A percentile compares a stretch with the other conserved stretches of the same genome.
Conservation (phyloP, 2,329 filamentous ascomycete species). For the Fusarium circinatum region DNA sequence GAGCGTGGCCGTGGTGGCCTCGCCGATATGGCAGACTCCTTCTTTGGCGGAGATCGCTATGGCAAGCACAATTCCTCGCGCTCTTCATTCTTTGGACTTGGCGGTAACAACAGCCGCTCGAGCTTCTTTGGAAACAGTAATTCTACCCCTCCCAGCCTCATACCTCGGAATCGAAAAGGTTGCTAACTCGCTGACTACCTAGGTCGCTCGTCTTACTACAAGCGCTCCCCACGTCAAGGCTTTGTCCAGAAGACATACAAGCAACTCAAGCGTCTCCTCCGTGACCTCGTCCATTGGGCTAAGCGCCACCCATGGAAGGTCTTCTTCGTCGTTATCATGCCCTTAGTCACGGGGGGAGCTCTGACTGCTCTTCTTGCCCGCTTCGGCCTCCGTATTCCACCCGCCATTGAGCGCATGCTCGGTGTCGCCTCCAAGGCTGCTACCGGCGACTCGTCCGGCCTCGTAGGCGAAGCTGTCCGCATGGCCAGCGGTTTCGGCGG, state of each 20-base stretch:
- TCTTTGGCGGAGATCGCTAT: slow-evolving; percentile 49
- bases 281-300: slow-evolving; percentile 83
- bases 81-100: slow-evolving; percentile 59
- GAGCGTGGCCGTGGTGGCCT: slow-evolving; percentile 48
- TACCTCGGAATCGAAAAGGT: background rate
- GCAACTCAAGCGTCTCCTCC: slow-evolving; percentile 81
- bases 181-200: background rate
- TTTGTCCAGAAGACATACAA: slow-evolving; percentile 80
- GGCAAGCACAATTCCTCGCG: slow-evolving; percentile 55
- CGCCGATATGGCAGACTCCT: slow-evolving; percentile 46
- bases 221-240: slow-evolving; percentile 81
- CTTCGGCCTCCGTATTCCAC: slow-evolving; percentile 82
- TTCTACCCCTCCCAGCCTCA: background rate
- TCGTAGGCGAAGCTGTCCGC: slow-evolving; percentile 65
- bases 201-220: slow-evolving; percentile 74
- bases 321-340: slow-evolving; percentile 87
- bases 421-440: slow-evolving; percentile 63
- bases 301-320: slow-evolving; percentile 87
- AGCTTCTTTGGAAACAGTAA: slow-evolving; percentile 59
- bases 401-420: slow-evolving; percentile 67
- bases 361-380: slow-evolving; percentile 79
- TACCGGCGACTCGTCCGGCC: slow-evolving; percentile 58
- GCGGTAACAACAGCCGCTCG: slow-evolving; percentile 55
- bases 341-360: slow-evolving; percentile 84
- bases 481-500: slow-evolving; percentile 57